Evolutionary conservation across 1,139 yeast species (phyloP), one percentile per base, ranked within the genome.

Genomic region (Scheffersomyces parashehatae): DNA sequence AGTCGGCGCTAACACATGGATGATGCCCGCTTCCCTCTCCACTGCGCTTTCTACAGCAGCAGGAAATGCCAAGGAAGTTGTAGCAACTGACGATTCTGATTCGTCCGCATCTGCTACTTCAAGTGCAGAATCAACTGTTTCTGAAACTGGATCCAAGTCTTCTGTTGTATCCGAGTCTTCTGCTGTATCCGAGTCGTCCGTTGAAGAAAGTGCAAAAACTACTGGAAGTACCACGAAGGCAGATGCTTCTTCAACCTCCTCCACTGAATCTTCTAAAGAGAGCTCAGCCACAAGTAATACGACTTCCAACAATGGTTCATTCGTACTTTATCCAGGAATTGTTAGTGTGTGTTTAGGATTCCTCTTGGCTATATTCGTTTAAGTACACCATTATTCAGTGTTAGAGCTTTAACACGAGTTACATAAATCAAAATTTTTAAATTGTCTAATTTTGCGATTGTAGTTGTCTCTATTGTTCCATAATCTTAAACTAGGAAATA

Each of bases 211-310:
- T 24, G 81, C 81, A 37, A 56, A 70, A 35, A 70, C 76, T 46
- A 76, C 77, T 50, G 82, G 81, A 3, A 75, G 76, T 49, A 81
- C 81, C 33, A 81, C 76, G 54, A 75, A 75, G 29, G 69, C 76
- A 42, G 64, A 68, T 51, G 57, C 50, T 37, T 47, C 49, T 13
- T 58, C 72, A 31, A 78, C 79, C 26, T 20, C 26, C 26, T 10
- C 35, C 7, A 31, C n/a, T 14, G 20, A 20, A 14, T 5, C 35
- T 10, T 14, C 35, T 14, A 20, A 13, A n/a, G 20, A 14, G 24
- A 7, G 24, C n/a, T 31, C 35, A 11, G 15, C 35, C 24, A 14
- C 35, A 6, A 31, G 35, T 31, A 20, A 7, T 14, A 31, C 35
- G 4, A 14, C 35, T 6, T 9, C 20, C 24, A 20, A 20, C 10